A percentile compares a stretch with the other conserved stretches of the same genome.
Evolutionary conservation across 106 monocot species (phyloP).

Genomic region (Dendrobium officinale): DNA sequence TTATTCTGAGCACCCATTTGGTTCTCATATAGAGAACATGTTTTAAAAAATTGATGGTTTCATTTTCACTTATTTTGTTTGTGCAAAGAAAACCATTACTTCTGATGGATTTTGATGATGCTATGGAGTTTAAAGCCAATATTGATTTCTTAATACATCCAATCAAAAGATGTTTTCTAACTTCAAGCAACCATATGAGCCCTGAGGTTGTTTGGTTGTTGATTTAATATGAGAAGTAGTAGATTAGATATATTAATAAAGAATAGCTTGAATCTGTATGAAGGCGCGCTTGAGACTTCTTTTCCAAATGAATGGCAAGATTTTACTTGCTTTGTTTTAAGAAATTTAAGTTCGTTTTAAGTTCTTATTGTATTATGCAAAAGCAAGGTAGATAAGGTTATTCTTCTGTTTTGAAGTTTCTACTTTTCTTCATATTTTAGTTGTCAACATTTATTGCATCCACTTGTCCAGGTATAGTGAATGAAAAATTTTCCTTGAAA

Average conservation of each 20-base stretch:
- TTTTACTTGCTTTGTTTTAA: neutral
- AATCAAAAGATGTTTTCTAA: too few relatives aligned
- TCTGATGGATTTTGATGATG: too few relatives aligned
- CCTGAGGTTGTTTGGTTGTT: too few relatives aligned
- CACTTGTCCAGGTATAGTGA: neutral
- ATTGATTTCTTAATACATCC: too few relatives aligned
- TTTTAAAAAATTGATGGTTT: too few relatives aligned
- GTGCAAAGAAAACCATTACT: too few relatives aligned
- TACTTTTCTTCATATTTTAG: neutral
- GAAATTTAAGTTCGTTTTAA: neutral
- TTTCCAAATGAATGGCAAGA: neutral
- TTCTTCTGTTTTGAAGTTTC: neutral
- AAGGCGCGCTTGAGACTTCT: neutral
- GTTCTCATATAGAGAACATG: too few relatives aligned
- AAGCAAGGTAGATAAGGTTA: neutral
- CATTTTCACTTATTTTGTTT: too few relatives aligned
- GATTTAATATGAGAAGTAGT: too few relatives aligned
- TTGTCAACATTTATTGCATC: neutral
- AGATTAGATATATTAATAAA: neutral
- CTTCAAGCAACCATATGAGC: too few relatives aligned
- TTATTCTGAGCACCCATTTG: too few relatives aligned
- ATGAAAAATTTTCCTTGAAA: neutral
- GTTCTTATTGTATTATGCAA: neutral
- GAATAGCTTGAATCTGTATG: neutral
- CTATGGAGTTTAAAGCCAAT: too few relatives aligned